Evolutionary conservation across 1,284 basidiomycete genomes (phyloP), one percentile per base, ranked within the genome.

Genomic region (Malassezia vespertilionis): DNA sequence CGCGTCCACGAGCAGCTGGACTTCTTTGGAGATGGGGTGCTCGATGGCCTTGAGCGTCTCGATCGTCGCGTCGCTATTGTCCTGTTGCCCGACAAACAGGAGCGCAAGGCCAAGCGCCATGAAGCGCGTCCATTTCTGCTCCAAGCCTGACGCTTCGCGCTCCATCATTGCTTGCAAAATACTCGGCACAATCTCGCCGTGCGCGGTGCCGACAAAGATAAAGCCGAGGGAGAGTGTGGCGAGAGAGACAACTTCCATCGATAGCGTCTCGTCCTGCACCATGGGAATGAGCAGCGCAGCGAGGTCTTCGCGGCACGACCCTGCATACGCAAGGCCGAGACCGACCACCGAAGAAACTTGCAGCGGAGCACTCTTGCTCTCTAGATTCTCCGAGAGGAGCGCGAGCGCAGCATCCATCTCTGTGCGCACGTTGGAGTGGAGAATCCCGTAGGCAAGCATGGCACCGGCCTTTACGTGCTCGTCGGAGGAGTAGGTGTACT

Each of bases 401-500:
- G 89, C 89, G 40, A 91, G 78, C 1, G 90, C 87, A 3, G 90
- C 84, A 61, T 99, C 93, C 32, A 87, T 83, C 72, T 97, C 91
- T 3, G 87, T 86, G 43, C 86, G 82, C 15, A 97, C 82, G 48
- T 84, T 82, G 15, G 82, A 82, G 72, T 90, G 90, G 23, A 97
- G 76, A 54, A 97, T 82, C 56, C 93, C 93, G 32, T 85, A 95
- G 0, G 93, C 93, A 24, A 99, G 79, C 46, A 95, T 79, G 1
- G 91, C 89, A 48, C 93, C 93, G 20, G 91, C 82, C 76, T 96
- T 96, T 77, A 97, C 95, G 71, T 90, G 79, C 71, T 99, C 93
- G 64, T 97, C 91, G 7, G 83, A 75, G 0, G 87, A 89, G 73
- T 97, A 97, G 3, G 90, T 88, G 75, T 95, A 97, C 74, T 90